Evolutionary conservation across 495 filamentous ascomycete species (phyloP).

Genomic region (Penicillium macrosclerotiorum): DNA sequence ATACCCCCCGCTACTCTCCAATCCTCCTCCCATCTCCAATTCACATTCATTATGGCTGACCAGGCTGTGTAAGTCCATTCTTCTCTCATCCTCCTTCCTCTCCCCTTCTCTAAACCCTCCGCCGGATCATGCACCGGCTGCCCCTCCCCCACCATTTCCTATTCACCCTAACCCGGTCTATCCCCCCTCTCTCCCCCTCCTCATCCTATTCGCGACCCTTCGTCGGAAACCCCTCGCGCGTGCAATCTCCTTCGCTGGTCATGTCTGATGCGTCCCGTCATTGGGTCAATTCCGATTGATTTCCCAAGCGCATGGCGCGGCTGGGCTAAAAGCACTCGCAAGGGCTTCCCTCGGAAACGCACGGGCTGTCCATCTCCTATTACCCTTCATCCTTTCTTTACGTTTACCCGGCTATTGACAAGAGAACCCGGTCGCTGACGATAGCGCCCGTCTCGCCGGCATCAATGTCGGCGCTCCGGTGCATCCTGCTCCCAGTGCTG

Average conservation of each 20-base stretch:
- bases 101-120: slow-evolving; percentile 13
- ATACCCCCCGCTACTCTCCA: slow-evolving; percentile 23
- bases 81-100: slow-evolving; percentile 9
- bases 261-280: not conserved
- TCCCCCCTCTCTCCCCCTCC: no score
- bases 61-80: slow-evolving; percentile 57
- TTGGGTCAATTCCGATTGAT: not conserved
- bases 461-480: slow-evolving; percentile 71
- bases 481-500: slow-evolving; percentile 57
- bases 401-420: slow-evolving; percentile 32
- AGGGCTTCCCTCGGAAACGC: slow-evolving; percentile 6
- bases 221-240: not conserved
- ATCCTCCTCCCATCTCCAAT: slow-evolving; percentile 17
- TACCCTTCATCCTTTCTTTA: slow-evolving; percentile 1
- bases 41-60: slow-evolving; percentile 33
- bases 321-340: slow-evolving; percentile 1
- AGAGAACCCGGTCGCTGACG: slow-evolving; percentile 58
- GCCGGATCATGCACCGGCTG: slow-evolving; percentile 8
- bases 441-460: slow-evolving; percentile 81
- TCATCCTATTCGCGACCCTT: no score
- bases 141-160: slow-evolving; percentile 17
- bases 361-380: slow-evolving; percentile 4
- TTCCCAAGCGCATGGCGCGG: no score
- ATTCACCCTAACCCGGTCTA: slow-evolving; percentile 1
- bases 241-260: slow-evolving; percentile 1